Evolutionary conservation across 106 monocot genomes (phyloP).

Genomic region (Hemerocallis citrina): DNA sequence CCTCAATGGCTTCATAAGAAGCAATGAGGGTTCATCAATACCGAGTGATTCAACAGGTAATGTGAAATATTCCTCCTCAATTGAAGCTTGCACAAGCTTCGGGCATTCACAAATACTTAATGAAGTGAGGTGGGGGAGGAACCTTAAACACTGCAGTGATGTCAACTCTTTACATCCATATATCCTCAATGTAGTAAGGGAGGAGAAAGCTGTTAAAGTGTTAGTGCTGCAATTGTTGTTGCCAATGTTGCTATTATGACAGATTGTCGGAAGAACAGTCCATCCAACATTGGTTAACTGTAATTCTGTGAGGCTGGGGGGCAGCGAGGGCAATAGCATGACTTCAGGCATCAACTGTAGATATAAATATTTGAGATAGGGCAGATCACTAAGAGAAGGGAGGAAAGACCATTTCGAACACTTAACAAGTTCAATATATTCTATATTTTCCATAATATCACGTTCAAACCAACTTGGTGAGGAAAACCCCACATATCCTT

Average conservation of each 20-base stretch:
- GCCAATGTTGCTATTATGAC: too few relatives aligned
- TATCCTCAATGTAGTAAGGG: neutral
- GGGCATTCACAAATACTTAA: too few relatives aligned
- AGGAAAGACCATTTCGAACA: neutral
- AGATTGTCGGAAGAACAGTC: neutral
- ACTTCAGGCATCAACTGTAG: neutral
- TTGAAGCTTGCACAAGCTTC: too few relatives aligned
- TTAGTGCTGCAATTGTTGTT: neutral
- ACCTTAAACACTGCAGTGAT: too few relatives aligned
- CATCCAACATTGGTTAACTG: neutral
- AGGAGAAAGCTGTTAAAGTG: neutral
- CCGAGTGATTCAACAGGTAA: too few relatives aligned
- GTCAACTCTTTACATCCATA: neutral
- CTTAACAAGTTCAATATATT: neutral
- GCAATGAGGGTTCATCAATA: too few relatives aligned
- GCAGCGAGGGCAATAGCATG: neutral
- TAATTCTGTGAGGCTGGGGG: neutral
- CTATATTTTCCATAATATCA: neutral
- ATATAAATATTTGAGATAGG: conserved; percentile 1
- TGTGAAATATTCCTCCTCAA: too few relatives aligned
- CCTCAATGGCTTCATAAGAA: too few relatives aligned
- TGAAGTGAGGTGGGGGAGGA: too few relatives aligned
- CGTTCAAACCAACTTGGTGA: neutral
- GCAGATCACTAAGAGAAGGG: conserved; percentile 10
- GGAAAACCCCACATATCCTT: neutral